These are phyloP conservation scores for Hibiscus syriacus DNA, from an alignment of 345 rosid species.

Conservation along the genomic window DNA sequence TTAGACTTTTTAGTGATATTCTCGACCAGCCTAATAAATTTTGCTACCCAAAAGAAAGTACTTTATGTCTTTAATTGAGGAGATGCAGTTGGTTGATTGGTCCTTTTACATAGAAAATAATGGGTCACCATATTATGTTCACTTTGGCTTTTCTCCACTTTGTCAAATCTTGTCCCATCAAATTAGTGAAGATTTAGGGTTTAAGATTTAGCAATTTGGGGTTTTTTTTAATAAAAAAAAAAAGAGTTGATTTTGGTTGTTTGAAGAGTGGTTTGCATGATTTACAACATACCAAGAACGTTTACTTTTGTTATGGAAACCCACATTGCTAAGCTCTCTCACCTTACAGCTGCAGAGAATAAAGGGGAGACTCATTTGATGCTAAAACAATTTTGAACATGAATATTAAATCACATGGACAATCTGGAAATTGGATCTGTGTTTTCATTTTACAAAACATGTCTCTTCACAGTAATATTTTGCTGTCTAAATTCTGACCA, in stretches of 20 bases:
- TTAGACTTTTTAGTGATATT: not conserved
- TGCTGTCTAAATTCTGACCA: not conserved
- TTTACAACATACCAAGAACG: not conserved
- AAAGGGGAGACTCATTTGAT: not conserved
- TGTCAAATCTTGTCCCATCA: not conserved
- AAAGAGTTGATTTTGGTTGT: not conserved
- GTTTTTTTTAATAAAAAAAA: too few relatives aligned
- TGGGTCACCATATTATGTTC: not conserved
- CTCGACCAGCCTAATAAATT: not conserved
- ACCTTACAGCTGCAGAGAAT: constrained; percentile 9
- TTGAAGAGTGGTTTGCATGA: not conserved
- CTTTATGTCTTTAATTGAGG: constrained; percentile 5
- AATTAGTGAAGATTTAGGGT: too few relatives aligned
- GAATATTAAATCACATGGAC: not conserved
- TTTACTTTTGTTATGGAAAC: not conserved
- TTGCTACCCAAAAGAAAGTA: not conserved
- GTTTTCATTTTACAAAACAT: not conserved
- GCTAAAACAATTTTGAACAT: not conserved
- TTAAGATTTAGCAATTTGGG: too few relatives aligned
- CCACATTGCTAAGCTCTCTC: not conserved
- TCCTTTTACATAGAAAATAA: not conserved
- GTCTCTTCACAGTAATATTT: not conserved
- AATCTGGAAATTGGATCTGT: not conserved
- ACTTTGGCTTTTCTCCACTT: not conserved
- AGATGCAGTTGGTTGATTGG: not conserved